Evolutionary conservation across 176 grass and related monocot genomes (phyloP).

Genomic region (Eragrostis nindensis): DNA sequence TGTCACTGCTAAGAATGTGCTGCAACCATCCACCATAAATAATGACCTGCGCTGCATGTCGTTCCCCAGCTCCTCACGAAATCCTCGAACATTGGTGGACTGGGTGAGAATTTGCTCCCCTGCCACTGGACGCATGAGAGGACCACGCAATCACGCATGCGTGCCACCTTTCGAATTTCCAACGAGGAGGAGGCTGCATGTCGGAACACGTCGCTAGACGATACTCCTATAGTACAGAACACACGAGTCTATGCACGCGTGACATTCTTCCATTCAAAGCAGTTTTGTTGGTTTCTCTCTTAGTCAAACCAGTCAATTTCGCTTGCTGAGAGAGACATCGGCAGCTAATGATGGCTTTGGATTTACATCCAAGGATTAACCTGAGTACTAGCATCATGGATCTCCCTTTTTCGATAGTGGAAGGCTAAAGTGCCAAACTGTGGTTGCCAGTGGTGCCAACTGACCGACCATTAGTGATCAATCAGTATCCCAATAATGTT

Average conservation of each 20-base stretch:
- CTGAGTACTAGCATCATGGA: constrained; percentile 20
- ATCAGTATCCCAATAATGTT: not conserved
- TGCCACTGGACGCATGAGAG: not conserved
- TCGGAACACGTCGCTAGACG: constrained; percentile 9
- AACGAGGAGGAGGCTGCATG: not conserved
- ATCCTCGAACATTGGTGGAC: too few species aligned
- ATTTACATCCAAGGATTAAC: not conserved
- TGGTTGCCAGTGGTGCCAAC: not conserved
- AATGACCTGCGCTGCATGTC: too few species aligned
- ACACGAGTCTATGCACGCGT: not conserved
- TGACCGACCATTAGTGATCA: not conserved
- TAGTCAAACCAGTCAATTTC: constrained; percentile 10
- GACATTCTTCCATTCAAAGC: not conserved
- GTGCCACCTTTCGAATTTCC: not conserved
- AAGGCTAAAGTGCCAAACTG: not conserved
- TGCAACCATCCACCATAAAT: too few species aligned
- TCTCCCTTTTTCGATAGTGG: not conserved
- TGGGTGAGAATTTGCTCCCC: not conserved
- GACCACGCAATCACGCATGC: not conserved
- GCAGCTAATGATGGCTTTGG: constrained; percentile 22
- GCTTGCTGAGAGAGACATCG: not conserved
- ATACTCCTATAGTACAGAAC: not conserved
- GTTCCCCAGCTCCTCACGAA: too few species aligned
- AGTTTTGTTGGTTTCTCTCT: not conserved
- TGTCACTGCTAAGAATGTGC: not conserved